Base-by-base conservation (phyloP, 495 filamentous ascomycete species). In the Penicillium flavigenum region DNA sequence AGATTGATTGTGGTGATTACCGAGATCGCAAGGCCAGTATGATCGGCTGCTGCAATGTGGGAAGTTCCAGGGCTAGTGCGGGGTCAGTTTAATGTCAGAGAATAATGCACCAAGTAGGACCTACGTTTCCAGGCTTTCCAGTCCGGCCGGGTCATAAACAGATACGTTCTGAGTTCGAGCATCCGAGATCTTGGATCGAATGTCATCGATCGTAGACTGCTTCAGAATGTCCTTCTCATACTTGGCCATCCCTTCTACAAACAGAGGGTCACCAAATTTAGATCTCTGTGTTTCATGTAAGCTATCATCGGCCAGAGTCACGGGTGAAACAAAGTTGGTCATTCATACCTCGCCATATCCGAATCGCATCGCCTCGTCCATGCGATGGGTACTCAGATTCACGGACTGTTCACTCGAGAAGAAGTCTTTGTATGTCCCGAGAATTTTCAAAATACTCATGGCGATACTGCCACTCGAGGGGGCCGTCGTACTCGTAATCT, bases 351-450 rank as follows among this genome's bases (percentile, higher is more conserved):
- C 65, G 14, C 84, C 92, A 68, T 96, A 96, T 1, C 83, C 90
- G 71, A 93, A 96, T 17, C 91, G 83, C 68, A 94, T 91, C 3
- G 89, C 87, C 72, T 97, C 92, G 57, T 90, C 85, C 51, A 96
- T 77, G 4, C 91, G 82, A 72, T 96, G 92, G 2, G 86, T 86
- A 19, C 83, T 92, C 1, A 86, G 55, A 52, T 88, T 85, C 11
- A 86, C 59, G 19, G 57, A 26, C 10, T 69, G 76, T 11, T 76
- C 63, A 24, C 79, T 71, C 27, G 73, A 59, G 24, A 84, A 86
- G 51, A 90, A 78, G 6, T 68, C 75, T 5, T 77, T 63, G 62
- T 90, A 97, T 1, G 88, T 87, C 61, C 88, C 84, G 59, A 95
- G 73, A 12, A 86, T 89, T 62, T 94, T 96, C 61, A 97, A 72